These are phyloP conservation scores for Ceratopteris richardii DNA, from an alignment of 75 land plant species.

Conservation along the genomic window DNA sequence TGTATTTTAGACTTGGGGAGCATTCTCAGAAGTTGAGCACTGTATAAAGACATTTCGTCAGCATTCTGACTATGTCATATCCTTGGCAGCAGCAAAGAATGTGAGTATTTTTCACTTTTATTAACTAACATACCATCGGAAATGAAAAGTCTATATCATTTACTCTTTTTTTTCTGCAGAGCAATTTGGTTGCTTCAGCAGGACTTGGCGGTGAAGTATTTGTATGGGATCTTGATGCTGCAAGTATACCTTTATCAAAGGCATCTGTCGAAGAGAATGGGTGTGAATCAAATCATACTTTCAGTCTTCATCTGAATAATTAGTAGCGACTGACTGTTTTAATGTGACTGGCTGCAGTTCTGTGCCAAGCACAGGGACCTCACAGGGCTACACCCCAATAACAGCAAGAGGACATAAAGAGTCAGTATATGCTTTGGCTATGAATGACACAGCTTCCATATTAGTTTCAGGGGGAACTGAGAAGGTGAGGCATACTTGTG, in stretches of 20 bases:
- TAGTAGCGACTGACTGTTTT: slow-evolving; percentile 37
- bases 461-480: slow-evolving; percentile 99
- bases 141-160: too few species aligned
- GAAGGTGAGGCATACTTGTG: slow-evolving; percentile 39
- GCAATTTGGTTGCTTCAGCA: slow-evolving; percentile 88
- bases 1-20: slow-evolving; percentile 62
- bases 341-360: slow-evolving; percentile 36
- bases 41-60: slow-evolving; percentile 84
- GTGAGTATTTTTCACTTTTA: slow-evolving; percentile 31
- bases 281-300: slow-evolving; percentile 48
- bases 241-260: slow-evolving; percentile 51
- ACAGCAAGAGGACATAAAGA: slow-evolving; percentile 94
- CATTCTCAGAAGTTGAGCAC: slow-evolving; percentile 63
- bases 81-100: slow-evolving; percentile 88
- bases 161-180: slow-evolving; percentile 27
- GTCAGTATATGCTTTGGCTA: slow-evolving; percentile 97
- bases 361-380: slow-evolving; percentile 29
- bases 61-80: slow-evolving; percentile 95
- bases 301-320: slow-evolving; percentile 23
- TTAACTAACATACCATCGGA: too few species aligned
- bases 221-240: slow-evolving; percentile 95
- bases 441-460: slow-evolving; percentile 81
- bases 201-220: slow-evolving; percentile 98
- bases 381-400: slow-evolving; percentile 69
- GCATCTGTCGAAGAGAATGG: slow-evolving; percentile 44